phyloP scores from a whole-genome alignment of 441 rosid genomes.

The Erodium texanum region DNA sequence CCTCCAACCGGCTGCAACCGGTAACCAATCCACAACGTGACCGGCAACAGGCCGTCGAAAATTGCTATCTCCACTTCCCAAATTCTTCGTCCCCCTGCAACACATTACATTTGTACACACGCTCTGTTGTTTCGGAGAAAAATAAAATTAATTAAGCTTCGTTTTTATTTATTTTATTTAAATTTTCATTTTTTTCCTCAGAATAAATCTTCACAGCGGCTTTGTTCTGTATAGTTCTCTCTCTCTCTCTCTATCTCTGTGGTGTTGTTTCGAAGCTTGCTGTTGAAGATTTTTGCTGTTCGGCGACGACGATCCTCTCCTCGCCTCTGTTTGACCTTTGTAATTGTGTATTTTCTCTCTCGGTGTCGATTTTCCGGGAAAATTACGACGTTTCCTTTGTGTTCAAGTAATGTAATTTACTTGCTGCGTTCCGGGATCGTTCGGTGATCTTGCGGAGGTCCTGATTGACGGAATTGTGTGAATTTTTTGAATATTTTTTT shows the following conservation, averaged over 20 bases:
- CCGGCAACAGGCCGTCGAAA: slow-evolving; percentile 34
- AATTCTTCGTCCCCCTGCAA: not conserved
- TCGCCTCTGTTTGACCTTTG: slow-evolving; percentile 17
- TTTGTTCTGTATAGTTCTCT: not conserved
- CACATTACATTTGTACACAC: not conserved
- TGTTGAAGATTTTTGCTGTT: slow-evolving; percentile 17
- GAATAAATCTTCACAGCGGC: slow-evolving; percentile 6
- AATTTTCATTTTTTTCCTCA: too few species aligned
- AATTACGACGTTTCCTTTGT: slow-evolving; percentile 25
- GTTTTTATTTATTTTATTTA: not conserved
- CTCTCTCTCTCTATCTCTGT: not conserved
- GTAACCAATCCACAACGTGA: slow-evolving; percentile 28
- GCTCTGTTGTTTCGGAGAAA: slow-evolving; percentile 4
- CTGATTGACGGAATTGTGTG: slow-evolving; percentile 14
- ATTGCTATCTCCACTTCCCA: slow-evolving; percentile 24
- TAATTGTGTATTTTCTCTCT: slow-evolving; percentile 21
- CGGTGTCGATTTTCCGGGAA: not conserved
- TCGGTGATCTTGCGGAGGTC: slow-evolving; percentile 24
- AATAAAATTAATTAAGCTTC: not conserved
- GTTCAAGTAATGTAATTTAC: slow-evolving; percentile 38
- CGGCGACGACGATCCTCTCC: slow-evolving; percentile 16
- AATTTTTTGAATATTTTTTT: slow-evolving; percentile 1
- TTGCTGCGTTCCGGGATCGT: slow-evolving; percentile 20
- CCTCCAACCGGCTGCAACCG: slow-evolving; percentile 39
- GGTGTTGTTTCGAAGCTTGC: slow-evolving; percentile 10